These are phyloP conservation scores for Aureobasidium sp. DNA, from an alignment of 2,329 filamentous ascomycete species.

Conservation along the genomic window DNA sequence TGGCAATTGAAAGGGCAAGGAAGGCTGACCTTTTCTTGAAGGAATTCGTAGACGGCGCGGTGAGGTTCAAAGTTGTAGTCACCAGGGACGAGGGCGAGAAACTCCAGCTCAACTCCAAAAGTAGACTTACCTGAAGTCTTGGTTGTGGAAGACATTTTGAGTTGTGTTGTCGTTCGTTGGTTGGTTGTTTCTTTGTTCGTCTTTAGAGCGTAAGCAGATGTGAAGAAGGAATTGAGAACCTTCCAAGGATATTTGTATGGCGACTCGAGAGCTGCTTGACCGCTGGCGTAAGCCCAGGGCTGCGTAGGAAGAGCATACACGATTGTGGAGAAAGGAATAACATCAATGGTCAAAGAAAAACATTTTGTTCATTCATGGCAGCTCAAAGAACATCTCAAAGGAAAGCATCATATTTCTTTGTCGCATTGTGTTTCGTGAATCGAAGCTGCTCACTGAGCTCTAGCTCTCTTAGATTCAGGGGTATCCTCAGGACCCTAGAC, in stretches of 20 bases:
- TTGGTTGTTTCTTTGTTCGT: neutral
- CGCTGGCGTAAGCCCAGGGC: neutral
- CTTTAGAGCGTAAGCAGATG: neutral
- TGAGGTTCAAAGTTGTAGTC: neutral
- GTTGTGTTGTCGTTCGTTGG: neutral
- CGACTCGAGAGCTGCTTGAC: neutral
- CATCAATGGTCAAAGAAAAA: neutral
- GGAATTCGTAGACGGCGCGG: neutral
- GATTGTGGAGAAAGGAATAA: neutral
- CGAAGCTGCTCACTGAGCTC: neutral
- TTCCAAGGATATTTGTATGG: neutral
- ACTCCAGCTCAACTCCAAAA: slow-evolving; percentile 3
- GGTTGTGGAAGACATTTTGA: neutral
- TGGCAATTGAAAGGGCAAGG: neutral
- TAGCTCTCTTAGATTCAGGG: neutral
- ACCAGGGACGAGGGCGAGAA: neutral
- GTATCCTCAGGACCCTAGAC: neutral
- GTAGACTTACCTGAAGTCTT: slow-evolving; percentile 5
- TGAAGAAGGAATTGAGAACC: neutral
- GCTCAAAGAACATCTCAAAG: neutral
- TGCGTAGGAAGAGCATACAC: neutral
- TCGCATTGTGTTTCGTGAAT: neutral
- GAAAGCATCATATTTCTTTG: neutral
- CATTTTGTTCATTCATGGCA: neutral
- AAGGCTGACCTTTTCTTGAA: neutral